Evolutionary conservation across 257 asterid genomes (phyloP).

Genomic region (Galeopsis tetrahit): DNA sequence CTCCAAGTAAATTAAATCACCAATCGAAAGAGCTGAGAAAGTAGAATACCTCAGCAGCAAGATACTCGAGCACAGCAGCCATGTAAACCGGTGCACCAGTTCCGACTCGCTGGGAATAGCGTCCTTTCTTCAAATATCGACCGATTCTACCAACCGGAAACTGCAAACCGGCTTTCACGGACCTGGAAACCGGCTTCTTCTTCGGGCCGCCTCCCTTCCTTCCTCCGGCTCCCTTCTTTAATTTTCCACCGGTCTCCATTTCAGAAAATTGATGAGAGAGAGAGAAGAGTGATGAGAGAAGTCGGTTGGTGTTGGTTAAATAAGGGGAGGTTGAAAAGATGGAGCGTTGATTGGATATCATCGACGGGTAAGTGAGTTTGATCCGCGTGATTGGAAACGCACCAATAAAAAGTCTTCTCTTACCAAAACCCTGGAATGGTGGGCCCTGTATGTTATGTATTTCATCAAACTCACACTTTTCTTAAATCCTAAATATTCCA

Average conservation of each 20-base stretch:
- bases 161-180: constrained; percentile 57
- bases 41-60: constrained; percentile 53
- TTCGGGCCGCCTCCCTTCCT: constrained; percentile 59
- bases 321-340: constrained; percentile 20
- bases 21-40: not conserved
- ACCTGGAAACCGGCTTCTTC: constrained; percentile 58
- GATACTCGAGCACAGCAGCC: constrained; percentile 59
- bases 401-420: constrained; percentile 32
- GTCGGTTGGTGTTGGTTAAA: constrained; percentile 28
- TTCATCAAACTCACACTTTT: too few species aligned
- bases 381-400: constrained; percentile 36
- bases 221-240: constrained; percentile 62
- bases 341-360: constrained; percentile 35
- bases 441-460: too few species aligned
- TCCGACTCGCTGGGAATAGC: constrained; percentile 53
- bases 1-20: not conserved
- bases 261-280: not conserved
- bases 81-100: constrained; percentile 54
- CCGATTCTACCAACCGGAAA: constrained; percentile 65
- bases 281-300: constrained; percentile 3
- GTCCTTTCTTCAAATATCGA: constrained; percentile 59
- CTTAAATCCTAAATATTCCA: too few species aligned
- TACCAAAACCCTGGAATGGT: constrained; percentile 15
- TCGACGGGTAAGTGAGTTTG: constrained; percentile 25
- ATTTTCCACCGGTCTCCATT: constrained; percentile 40